Percentiles rank a stretch among this genome's conserved stretches.
Conservation (phyloP, 441 rosid species). For the Manihot esculenta region DNA sequence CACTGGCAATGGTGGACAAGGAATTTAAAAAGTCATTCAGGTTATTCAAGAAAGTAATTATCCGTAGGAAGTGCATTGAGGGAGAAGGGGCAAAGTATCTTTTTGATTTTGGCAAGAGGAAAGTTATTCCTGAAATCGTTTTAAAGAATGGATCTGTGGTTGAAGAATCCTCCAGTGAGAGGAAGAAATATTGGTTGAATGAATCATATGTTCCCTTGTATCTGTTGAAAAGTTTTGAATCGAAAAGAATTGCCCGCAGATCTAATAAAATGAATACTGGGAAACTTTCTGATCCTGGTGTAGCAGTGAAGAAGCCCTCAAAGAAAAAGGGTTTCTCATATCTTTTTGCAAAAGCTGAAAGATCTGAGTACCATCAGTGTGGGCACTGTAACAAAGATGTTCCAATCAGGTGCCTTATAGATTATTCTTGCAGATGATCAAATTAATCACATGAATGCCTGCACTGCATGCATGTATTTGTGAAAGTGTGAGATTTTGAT, state of each 20-base stretch:
- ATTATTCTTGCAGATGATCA: not conserved
- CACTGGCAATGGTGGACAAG: slow-evolving; percentile 57
- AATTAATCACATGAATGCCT: not conserved
- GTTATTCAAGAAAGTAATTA: slow-evolving; percentile 78
- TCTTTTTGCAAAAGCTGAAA: slow-evolving; percentile 81
- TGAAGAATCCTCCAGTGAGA: slow-evolving; percentile 87
- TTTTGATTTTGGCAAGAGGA: slow-evolving; percentile 98
- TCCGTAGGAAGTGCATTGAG: slow-evolving; percentile 73
- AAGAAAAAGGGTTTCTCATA: slow-evolving; percentile 61
- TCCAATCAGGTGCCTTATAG: slow-evolving; percentile 53
- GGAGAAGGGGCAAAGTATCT: slow-evolving; percentile 69
- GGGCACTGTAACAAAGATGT: slow-evolving; percentile 82
- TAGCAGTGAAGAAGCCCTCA: slow-evolving; percentile 36
- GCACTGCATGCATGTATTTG: not conserved
- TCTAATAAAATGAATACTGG: slow-evolving; percentile 44
- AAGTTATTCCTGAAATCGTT: slow-evolving; percentile 74
- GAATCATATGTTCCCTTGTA: slow-evolving; percentile 83
- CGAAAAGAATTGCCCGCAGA: slow-evolving; percentile 74
- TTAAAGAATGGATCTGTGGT: slow-evolving; percentile 59
- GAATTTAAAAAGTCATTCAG: slow-evolving; percentile 73
- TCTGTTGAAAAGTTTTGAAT: slow-evolving; percentile 90
- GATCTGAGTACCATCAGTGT: slow-evolving; percentile 61
- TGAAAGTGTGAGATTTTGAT: not conserved
- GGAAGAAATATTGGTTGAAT: slow-evolving; percentile 85
- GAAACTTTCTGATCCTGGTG: slow-evolving; percentile 40